These are phyloP conservation scores for Podaxis mareebaensis DNA, from an alignment of 768 basidiomycete species.

Conservation along the genomic window DNA sequence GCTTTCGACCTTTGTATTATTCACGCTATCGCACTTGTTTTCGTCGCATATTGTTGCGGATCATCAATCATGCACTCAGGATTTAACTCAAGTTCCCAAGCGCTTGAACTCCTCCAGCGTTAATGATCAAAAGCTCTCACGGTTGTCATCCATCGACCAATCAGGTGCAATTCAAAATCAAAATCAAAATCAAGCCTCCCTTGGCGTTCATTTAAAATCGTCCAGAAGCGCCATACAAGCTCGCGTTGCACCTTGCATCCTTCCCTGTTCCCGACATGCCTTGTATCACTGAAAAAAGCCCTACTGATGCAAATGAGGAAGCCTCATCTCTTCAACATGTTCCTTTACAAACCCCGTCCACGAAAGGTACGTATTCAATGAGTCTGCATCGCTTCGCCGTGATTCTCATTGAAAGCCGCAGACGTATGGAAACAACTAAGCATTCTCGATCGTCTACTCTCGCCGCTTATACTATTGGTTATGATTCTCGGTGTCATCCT, in stretches of 20 bases:
- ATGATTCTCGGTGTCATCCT: constrained; percentile 42
- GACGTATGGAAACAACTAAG: constrained; percentile 11
- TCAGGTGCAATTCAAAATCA: constrained; percentile 15
- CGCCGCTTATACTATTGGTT: constrained; percentile 4
- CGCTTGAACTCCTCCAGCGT: neutral
- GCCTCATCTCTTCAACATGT: neutral
- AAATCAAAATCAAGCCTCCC: constrained; percentile 15
- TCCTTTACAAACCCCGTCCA: neutral
- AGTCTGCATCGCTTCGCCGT: neutral
- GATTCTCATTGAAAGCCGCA: neutral
- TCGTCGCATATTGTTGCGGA: neutral
- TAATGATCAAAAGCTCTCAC: neutral
- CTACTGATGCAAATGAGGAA: neutral
- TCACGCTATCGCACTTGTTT: constrained; percentile 2
- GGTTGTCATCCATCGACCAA: neutral
- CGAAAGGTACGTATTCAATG: neutral
- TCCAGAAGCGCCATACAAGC: neutral
- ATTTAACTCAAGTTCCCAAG: neutral
- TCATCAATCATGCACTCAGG: neutral
- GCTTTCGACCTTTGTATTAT: constrained; percentile 4
- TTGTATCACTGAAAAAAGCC: neutral
- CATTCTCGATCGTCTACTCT: constrained; percentile 8
- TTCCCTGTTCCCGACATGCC: neutral
- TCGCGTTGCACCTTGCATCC: neutral
- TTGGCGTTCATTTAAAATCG: neutral